Evolutionary conservation across 768 basidiomycete species (phyloP).

Genomic region (Russula ochroleuca): DNA sequence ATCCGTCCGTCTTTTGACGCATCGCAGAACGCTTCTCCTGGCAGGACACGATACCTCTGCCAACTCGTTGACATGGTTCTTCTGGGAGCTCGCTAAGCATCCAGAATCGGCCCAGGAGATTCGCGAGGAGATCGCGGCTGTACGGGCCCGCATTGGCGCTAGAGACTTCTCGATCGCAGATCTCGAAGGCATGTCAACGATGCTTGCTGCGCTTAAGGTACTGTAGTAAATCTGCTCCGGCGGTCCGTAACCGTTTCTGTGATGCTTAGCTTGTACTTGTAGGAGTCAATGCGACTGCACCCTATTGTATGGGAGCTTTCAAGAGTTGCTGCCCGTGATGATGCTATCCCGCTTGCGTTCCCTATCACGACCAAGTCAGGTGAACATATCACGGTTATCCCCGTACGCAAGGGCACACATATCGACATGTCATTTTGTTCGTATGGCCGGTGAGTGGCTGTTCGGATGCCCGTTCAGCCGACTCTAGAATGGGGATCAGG

Average conservation of each 20-base stretch:
- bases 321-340: slow-evolving; percentile 33
- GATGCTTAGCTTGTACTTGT: background rate
- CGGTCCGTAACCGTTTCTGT: background rate
- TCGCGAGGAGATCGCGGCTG: slow-evolving; percentile 31
- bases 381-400: slow-evolving; percentile 30
- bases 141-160: slow-evolving; percentile 30
- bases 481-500: slow-evolving; percentile 13
- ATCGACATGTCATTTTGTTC: slow-evolving; percentile 31
- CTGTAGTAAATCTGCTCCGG: background rate
- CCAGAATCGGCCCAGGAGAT: slow-evolving; percentile 31
- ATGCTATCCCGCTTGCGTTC: slow-evolving; percentile 35
- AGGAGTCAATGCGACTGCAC: slow-evolving; percentile 35
- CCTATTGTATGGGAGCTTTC: slow-evolving; percentile 33
- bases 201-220: slow-evolving; percentile 37
- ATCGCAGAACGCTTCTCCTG: background rate
- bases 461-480: no score
- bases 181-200: slow-evolving; percentile 35
- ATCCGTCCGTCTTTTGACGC: background rate
- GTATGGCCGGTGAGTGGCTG: slow-evolving; percentile 35
- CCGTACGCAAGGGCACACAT: slow-evolving; percentile 31
- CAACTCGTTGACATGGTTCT: slow-evolving; percentile 32
- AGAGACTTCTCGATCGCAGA: slow-evolving; percentile 34
- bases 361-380: slow-evolving; percentile 34
- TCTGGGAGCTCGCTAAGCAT: slow-evolving; percentile 34
- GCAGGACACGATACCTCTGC: slow-evolving; percentile 36